Conservation (phyloP, 1,139 yeast species). For the Hansenula lynferdii region DNA sequence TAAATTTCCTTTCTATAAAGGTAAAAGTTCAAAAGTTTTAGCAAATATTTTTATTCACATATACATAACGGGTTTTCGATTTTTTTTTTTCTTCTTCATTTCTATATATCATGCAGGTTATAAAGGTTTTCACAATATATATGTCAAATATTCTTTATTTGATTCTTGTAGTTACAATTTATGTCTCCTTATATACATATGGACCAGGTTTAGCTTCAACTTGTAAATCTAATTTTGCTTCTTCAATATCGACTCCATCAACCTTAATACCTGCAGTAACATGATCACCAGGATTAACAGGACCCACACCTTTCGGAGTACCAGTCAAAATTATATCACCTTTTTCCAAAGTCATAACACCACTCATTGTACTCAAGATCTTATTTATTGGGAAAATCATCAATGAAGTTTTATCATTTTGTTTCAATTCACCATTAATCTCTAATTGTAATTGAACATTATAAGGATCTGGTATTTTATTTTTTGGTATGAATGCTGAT, state of each 20-base stretch:
- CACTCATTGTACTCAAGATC: slow-evolving; percentile 75
- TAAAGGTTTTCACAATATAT: no score
- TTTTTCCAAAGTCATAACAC: slow-evolving; percentile 83
- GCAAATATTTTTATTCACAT: no score
- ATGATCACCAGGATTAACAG: slow-evolving; percentile 69
- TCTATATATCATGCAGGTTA: no score
- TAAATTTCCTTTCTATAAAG: not conserved
- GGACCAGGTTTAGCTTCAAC: slow-evolving; percentile 79
- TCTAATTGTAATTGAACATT: slow-evolving; percentile 60
- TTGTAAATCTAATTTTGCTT: slow-evolving; percentile 46
- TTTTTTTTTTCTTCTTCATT: no score
- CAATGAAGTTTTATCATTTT: slow-evolving; percentile 72
- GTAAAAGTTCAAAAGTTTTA: not conserved
- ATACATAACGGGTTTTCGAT: no score
- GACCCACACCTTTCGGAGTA: slow-evolving; percentile 98
- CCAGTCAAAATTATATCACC: slow-evolving; percentile 94
- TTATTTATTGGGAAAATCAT: slow-evolving; percentile 88
- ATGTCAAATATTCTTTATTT: not conserved
- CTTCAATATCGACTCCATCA: slow-evolving; percentile 51
- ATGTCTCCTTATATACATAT: slow-evolving; percentile 58
- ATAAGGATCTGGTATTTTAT: slow-evolving; percentile 66
- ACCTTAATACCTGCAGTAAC: slow-evolving; percentile 53
- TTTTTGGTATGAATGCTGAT: slow-evolving; percentile 64
- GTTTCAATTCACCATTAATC: slow-evolving; percentile 68
- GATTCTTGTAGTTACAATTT: slow-evolving; percentile 5